Conservation (phyloP, 2,329 filamentous ascomycete genomes). For the Teratosphaeria epicoccoides region DNA sequence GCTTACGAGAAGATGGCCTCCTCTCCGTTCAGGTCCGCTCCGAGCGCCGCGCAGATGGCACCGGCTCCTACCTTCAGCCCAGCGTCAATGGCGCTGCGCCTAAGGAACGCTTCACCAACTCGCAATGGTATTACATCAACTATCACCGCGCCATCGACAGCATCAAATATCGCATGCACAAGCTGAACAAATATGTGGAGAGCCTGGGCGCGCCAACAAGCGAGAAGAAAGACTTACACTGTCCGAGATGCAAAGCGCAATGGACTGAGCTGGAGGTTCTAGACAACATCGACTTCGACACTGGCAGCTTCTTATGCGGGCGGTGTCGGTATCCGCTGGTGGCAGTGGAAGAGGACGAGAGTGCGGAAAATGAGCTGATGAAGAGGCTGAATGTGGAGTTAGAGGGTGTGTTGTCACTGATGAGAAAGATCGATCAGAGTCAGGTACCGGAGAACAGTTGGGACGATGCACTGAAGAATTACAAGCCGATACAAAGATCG, state of each 20-base stretch:
- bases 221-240: slow-evolving; percentile 89
- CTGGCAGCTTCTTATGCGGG: slow-evolving; percentile 62
- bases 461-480: slow-evolving; percentile 54
- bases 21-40: slow-evolving; percentile 58
- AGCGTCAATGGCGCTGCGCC: slow-evolving; percentile 11
- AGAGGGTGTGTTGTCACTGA: slow-evolving; percentile 63
- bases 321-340: slow-evolving; percentile 58
- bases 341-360: slow-evolving; percentile 52
- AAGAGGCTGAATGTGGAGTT: slow-evolving; percentile 69
- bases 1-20: slow-evolving; percentile 75
- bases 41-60: slow-evolving; percentile 26
- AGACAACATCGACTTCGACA: slow-evolving; percentile 54
- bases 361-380: slow-evolving; percentile 50
- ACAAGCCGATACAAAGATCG: slow-evolving; percentile 55
- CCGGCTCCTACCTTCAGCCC: slow-evolving; percentile 10
- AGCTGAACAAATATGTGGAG: slow-evolving; percentile 80
- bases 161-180: slow-evolving; percentile 88
- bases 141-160: slow-evolving; percentile 90
- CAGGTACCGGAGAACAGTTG: slow-evolving; percentile 64
- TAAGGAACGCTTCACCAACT: slow-evolving; percentile 31
- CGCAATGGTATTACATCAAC: slow-evolving; percentile 96
- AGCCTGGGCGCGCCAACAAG: slow-evolving; percentile 63
- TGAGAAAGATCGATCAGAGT: slow-evolving; percentile 66
- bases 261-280: slow-evolving; percentile 87
- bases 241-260: slow-evolving; percentile 67